These are phyloP conservation scores for Steccherinum ochraceum DNA, from an alignment of 768 basidiomycete species.

Conservation along the genomic window DNA sequence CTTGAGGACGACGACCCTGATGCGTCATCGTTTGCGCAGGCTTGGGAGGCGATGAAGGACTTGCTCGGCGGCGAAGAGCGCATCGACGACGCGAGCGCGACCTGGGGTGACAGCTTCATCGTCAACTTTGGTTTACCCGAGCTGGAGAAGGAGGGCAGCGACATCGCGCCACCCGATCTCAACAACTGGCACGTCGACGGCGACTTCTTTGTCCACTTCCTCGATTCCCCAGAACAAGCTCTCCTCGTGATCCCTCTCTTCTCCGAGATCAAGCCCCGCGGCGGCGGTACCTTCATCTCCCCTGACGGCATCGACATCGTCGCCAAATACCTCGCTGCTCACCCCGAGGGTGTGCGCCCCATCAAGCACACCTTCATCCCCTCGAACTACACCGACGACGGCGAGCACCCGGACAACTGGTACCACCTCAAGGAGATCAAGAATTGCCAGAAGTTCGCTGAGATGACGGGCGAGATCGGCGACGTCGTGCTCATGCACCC, in stretches of 20 bases:
- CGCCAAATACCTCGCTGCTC: slow-evolving; percentile 43
- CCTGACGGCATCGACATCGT: slow-evolving; percentile 48
- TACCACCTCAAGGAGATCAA: slow-evolving; percentile 38
- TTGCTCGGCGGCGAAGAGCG: slow-evolving; percentile 55
- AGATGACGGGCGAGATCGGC: slow-evolving; percentile 55
- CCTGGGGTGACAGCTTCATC: slow-evolving; percentile 58
- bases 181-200: slow-evolving; percentile 64
- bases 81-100: slow-evolving; percentile 39
- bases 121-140: slow-evolving; percentile 52
- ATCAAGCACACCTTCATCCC: slow-evolving; percentile 41
- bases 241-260: slow-evolving; percentile 57
- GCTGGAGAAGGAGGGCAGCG: slow-evolving; percentile 25
- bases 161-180: slow-evolving; percentile 36
- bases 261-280: slow-evolving; percentile 45
- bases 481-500: slow-evolving; percentile 62
- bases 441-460: slow-evolving; percentile 30
- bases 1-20: neutral
- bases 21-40: slow-evolving; percentile 25
- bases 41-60: slow-evolving; percentile 57
- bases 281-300: slow-evolving; percentile 56
- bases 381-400: slow-evolving; percentile 35
- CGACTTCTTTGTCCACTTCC: slow-evolving; percentile 55
- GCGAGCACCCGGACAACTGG: slow-evolving; percentile 40
- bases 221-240: slow-evolving; percentile 63
- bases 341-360: slow-evolving; percentile 47